Base-by-base conservation (phyloP, 441 rosid genomes). In the Melianthus villosus region DNA sequence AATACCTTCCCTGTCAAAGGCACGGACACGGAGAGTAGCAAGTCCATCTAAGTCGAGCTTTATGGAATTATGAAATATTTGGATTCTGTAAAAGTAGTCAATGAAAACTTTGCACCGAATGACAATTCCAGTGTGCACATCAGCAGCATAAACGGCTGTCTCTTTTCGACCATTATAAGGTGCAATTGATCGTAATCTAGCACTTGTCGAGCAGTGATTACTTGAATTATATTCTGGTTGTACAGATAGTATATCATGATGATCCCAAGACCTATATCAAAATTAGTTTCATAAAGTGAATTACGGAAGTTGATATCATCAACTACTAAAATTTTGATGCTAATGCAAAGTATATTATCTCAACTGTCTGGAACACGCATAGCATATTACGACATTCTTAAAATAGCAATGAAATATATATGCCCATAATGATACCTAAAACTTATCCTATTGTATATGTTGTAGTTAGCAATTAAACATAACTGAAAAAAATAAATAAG, bases 91-190 rank as follows among this genome's bases (percentile, higher is more conserved):
- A 59, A 87, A 72, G 38, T 56, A 80, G 64, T 87, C 97, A 56
- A 87, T 80, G 41, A 87, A 87, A 44, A 87, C 95, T 60, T 83
- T 87, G 81, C 97, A 87, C 29, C 95, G 95, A 60, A 87, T 76
- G 48, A 87, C 87, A 59, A 62, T 65, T 56, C 93, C 97, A 0
- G 92, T 78, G 23, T 62, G 60, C 14, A 60, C 50, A 54, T 87
- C 97, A 47, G 87, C 69, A 41, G 97, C 95, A 63, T 83, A 87
- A 48, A 87, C 76, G 1, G 97, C 91, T 22, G 95, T 87, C 60
- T 87, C 97, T 55, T 80, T 83, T 53, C 93, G 71, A 28, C 93
- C 91, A 35, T 53, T 67, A 40, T 73, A 87, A 0, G 75, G 67
- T 1, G 87, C 76, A 63, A 80, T 72, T 11, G 97, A 87, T 48